phyloP scores from a whole-genome alignment of 495 filamentous ascomycete species.

The Aspergillus nanangensis region DNA sequence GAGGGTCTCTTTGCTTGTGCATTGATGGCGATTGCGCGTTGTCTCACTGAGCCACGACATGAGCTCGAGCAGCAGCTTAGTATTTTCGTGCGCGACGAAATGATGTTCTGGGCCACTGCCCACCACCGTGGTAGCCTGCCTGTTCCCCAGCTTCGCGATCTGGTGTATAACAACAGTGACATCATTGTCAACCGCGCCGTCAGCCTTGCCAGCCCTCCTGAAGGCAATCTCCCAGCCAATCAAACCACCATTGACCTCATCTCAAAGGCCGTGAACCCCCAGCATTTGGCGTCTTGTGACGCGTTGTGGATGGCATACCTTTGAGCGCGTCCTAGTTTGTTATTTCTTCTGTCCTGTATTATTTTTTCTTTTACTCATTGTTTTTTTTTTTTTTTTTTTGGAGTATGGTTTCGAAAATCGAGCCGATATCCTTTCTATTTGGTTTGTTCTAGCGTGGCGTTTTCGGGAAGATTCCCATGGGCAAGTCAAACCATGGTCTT shows the following conservation, averaged over 20 bases:
- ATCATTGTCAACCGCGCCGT: conserved; percentile 85
- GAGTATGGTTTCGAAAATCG: conserved; percentile 11
- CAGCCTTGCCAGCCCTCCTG: conserved; percentile 63
- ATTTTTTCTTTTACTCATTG: conserved; percentile 15
- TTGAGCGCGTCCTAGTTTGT: conserved; percentile 37
- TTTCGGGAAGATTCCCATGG: conserved; percentile 16
- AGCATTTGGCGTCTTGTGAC: conserved; percentile 78
- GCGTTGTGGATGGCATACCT: conserved; percentile 97
- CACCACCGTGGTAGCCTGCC: conserved; percentile 64
- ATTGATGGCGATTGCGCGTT: conserved; percentile 93
- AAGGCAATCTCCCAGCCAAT: conserved; percentile 78
- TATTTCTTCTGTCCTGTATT: conserved; percentile 12
- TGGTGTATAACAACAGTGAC: conserved; percentile 84
- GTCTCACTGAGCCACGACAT: conserved; percentile 84
- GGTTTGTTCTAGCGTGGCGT: conserved; percentile 35
- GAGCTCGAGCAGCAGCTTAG: conserved; percentile 90
- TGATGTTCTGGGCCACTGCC: conserved; percentile 93
- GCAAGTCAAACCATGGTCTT: conserved; percentile 21
- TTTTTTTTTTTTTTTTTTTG: conserved; percentile 7
- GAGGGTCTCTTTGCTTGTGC: conserved; percentile 92
- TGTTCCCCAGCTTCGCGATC: conserved; percentile 73
- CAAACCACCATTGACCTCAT: conserved; percentile 95
- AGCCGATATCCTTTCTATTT: conserved; percentile 15
- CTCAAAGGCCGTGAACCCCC: conserved; percentile 77
- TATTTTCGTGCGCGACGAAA: conserved; percentile 94